Base-by-base conservation (phyloP, 2,329 filamentous ascomycete species). In the Berkeleyomyces rouxiae region DNA sequence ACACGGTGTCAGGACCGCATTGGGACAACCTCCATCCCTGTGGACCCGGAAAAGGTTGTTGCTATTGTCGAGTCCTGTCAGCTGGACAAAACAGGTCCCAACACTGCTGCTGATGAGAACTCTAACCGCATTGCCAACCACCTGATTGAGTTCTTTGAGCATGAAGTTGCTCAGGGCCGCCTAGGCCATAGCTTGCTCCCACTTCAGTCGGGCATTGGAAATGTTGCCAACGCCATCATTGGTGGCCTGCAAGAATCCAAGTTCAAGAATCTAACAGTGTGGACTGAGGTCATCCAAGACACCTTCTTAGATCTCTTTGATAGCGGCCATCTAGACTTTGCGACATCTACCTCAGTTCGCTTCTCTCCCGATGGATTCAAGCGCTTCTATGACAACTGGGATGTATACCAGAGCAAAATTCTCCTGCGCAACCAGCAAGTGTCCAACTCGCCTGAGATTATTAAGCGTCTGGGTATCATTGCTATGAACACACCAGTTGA, bases 401-500 rank as follows among this genome's bases (percentile, higher is more conserved):
- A 92, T 67, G 72, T 76, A 44, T 95, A 95, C 74, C 78, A 86
- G 59, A 80, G 86, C 71, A 92, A 91, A 77, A 82, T 95, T 2
- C 85, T 95, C 63, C 84, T 95, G 58, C 87, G 90, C 66, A 85
- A 85, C n/a, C 90, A 95, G 76, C 83, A 88, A 71, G 87, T 95
- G 7, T 91, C 87, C 70, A 95, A 95, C 79, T 87, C 85, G 2
- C 90, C 90, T 65, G 90, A 95, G 75, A 90, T 95, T 75, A 95
- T 95, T 76, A 83, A 88, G 62, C 82, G 90, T 36, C 78, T 95
- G 1, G 90, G 90, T 65, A 85, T 90, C 67, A 95, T 96, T 68
- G 90, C 88, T 72, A 95, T 95, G 90, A 95, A 95, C 80, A 95
- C 90, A 0, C 90, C 90, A 31, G 88, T 95, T 57, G 90, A 95